Evolutionary conservation across 805 yeast species (phyloP), one percentile per base, ranked within the genome.

Genomic region (Saccharomycodes ludwigii): DNA sequence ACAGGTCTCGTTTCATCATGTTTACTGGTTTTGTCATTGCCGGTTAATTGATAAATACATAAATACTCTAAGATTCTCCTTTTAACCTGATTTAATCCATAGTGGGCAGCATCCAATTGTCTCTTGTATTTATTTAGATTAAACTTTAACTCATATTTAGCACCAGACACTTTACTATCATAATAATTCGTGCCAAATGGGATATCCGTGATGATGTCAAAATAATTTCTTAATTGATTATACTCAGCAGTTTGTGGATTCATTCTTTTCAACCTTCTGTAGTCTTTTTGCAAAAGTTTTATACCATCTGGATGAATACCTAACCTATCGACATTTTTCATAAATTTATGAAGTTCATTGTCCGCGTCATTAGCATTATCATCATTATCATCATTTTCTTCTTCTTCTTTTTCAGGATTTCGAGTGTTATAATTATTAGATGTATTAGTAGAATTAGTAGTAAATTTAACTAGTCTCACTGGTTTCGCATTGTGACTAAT

Each of bases 11-110:
- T 13, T 7, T 13, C 12, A 15, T 20, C 19, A n/a, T 24, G 22
- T 35, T 33, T 30, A 30, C 5, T 5, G 32, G 8, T 14, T 23
- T 19, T 10, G 18, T 29, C 30, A 6, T 18, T 22, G n/a, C 22
- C 32, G 39, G 79, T 78, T 40, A 82, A 13, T 15, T 24, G 12
- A 17, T 24, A 56, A 5, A 84, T 85, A 4, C 91, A 84, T 19
- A 84, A 59, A 49, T 83, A 82, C 50, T 84, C 93, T 15, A 84
- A 50, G 23, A 84, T 63, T 30, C 95, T 62, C 41, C 68, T 74
- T 52, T 84, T 84, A 28, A 79, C 88, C 37, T 69, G 68, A 26
- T 69, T 68, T 44, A 82, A 64, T 0, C 94, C 94, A 47, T 71
- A 78, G 47, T 82, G 94, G 45, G 82, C 94, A n/a, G 61, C 57